Conservation (phyloP, 73 alveolate species). For the Breviolum minutum region DNA sequence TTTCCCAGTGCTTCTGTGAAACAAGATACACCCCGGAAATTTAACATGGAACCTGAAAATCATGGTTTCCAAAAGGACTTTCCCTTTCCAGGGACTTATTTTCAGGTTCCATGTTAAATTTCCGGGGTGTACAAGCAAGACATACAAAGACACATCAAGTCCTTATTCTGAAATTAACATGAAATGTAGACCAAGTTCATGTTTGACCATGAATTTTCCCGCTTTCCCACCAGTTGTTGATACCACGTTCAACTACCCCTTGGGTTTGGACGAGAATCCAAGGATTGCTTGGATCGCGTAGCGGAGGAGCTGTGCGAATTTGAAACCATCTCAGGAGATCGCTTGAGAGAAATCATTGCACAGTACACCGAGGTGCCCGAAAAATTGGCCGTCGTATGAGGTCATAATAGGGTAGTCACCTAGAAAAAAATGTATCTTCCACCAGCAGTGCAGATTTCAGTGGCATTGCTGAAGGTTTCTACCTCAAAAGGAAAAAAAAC, state of each 20-base stretch:
- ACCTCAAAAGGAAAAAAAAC: neutral
- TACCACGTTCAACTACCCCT: no score
- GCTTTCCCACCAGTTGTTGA: no score
- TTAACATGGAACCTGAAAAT: no score
- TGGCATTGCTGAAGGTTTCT: neutral
- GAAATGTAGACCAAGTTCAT: no score
- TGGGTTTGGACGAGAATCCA: neutral
- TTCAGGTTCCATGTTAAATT: no score
- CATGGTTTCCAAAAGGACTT: no score
- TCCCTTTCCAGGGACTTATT: no score
- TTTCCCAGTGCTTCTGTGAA: neutral
- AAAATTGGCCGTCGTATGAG: conserved; percentile 77
- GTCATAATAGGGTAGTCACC: neutral
- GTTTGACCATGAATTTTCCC: no score
- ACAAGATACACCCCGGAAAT: no score
- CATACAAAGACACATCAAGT: no score
- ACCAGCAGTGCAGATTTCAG: neutral
- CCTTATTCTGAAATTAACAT: no score
- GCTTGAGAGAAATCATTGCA: conserved; percentile 72
- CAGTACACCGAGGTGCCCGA: conserved; percentile 47
- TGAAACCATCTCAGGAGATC: conserved; percentile 87
- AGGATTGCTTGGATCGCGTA: conserved; percentile 73
- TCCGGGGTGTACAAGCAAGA: no score
- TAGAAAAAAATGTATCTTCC: neutral
- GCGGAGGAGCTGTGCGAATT: conserved; percentile 73